Percentiles rank a stretch among this genome's conserved stretches.
Evolutionary conservation across 148 eudicot genomes (phyloP).

Genomic region (Selenicereus undatus): DNA sequence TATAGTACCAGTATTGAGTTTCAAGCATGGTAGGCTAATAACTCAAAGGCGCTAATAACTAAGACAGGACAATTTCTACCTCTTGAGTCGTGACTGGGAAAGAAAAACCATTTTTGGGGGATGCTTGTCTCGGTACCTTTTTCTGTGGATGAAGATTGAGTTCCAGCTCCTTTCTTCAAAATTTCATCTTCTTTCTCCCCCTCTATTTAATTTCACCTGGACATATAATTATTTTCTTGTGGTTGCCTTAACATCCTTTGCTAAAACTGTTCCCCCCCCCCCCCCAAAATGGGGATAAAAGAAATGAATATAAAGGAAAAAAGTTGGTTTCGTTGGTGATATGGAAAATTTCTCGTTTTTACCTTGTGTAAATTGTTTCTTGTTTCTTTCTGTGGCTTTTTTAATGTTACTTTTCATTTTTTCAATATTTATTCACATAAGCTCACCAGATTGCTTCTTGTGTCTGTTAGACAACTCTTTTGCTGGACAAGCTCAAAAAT

Average conservation of each 20-base stretch:
- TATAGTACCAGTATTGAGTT: not conserved
- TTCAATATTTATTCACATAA: not conserved
- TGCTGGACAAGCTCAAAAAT: constrained; percentile 31
- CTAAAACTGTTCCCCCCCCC: too few relatives aligned
- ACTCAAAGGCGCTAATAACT: not conserved
- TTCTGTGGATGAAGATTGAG: not conserved
- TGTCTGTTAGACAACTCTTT: constrained; percentile 33
- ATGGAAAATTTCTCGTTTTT: not conserved
- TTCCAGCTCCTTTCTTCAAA: not conserved
- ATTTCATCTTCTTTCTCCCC: not conserved
- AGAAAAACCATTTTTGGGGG: too few relatives aligned
- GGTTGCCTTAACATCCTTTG: too few relatives aligned
- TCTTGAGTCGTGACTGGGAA: too few relatives aligned
- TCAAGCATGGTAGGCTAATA: not conserved
- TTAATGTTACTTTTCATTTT: not conserved
- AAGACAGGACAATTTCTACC: not conserved
- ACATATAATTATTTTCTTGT: too few relatives aligned
- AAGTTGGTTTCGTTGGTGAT: not conserved
- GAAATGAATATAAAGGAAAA: too few relatives aligned
- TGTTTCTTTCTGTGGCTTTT: not conserved
- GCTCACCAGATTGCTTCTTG: constrained; percentile 12
- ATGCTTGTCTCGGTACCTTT: too few relatives aligned
- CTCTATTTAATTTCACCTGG: not conserved
- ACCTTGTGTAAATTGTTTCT: not conserved
- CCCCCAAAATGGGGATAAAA: too few relatives aligned